Percentiles rank a stretch among this genome's conserved stretches.
Evolutionary conservation across 805 yeast genomes (phyloP).

Genomic region (Ogataea haglerorum): DNA sequence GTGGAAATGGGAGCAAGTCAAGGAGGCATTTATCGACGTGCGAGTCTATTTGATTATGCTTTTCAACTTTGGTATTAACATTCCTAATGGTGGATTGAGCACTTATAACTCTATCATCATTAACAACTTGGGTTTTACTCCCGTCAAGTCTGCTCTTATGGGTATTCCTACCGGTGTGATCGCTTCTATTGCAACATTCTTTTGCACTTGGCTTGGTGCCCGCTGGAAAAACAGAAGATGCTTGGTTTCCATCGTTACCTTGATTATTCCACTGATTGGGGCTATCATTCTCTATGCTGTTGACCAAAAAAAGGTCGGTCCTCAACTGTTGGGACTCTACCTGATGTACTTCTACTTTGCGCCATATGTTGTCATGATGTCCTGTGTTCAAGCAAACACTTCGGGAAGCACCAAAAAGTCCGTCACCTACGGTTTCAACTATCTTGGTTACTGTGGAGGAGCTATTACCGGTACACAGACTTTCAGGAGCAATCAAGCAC

Average conservation of each 20-base stretch:
- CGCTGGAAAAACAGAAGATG: conserved; percentile 16
- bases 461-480: conserved; percentile 53
- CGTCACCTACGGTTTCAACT: conserved; percentile 34
- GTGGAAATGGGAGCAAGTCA: conserved; percentile 26
- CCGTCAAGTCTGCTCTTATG: conserved; percentile 32
- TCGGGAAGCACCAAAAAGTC: conserved; percentile 54
- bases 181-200: conserved; percentile 43
- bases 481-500: conserved; percentile 46
- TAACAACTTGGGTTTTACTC: conserved; percentile 39
- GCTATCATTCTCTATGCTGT: conserved; percentile 18
- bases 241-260: conserved; percentile 10
- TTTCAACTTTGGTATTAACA: conserved; percentile 21
- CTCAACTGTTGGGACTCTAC: conserved; percentile 17
- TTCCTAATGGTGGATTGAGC: conserved; percentile 31
- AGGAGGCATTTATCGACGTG: conserved; percentile 21
- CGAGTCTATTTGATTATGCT: conserved; percentile 18
- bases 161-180: conserved; percentile 37
- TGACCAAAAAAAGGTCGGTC: conserved; percentile 9
- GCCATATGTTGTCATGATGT: conserved; percentile 24
- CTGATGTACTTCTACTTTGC: conserved; percentile 25
- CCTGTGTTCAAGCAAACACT: conserved; percentile 33
- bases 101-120: conserved; percentile 29
- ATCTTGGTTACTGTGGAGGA: conserved; percentile 41
- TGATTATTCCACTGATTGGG: conserved; percentile 18
- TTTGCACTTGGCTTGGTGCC: conserved; percentile 3